Percentiles rank a stretch among this genome's conserved stretches.
phyloP scores from a whole-genome alignment of 2,329 filamentous ascomycete species.

The Paecilomyces formosus region DNA sequence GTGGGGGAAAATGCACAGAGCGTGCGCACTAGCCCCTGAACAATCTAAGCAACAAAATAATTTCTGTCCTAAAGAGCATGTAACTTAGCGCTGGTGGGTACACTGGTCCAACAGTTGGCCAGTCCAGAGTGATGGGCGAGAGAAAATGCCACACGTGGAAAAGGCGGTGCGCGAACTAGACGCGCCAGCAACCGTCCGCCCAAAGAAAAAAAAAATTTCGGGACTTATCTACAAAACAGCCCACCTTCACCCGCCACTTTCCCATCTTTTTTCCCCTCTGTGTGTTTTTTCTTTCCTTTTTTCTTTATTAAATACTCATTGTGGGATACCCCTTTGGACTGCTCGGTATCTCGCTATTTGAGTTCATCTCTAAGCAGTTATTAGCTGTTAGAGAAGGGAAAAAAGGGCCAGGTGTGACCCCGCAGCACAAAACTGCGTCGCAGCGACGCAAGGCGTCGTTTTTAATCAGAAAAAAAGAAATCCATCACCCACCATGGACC shows the following conservation, averaged over 20 bases:
- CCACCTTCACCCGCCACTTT: slow-evolving; percentile 3
- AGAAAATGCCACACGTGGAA: slow-evolving; percentile 2
- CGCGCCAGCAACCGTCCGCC: slow-evolving; percentile 1
- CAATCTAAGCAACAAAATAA: not conserved
- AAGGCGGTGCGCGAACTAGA: not conserved
- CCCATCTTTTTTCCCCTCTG: not conserved
- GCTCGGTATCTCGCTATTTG: not conserved
- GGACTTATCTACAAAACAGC: slow-evolving; percentile 2
- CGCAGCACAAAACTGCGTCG: not conserved
- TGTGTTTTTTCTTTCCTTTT: not conserved
- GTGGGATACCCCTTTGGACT: not conserved
- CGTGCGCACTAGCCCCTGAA: not conserved
- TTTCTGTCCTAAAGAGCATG: not conserved
- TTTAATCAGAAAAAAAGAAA: not conserved
- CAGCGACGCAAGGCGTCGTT: not conserved
- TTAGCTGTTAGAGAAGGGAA: not conserved
- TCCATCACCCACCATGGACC: slow-evolving; percentile 55
- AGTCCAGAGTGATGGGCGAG: not conserved
- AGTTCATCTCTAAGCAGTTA: not conserved
- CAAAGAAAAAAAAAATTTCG: slow-evolving; percentile 3
- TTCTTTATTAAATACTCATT: not conserved
- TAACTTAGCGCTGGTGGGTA: slow-evolving; percentile 1
- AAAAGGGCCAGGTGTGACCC: not conserved
- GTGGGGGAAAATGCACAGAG: not conserved
- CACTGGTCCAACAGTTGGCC: not conserved